phyloP scores from a whole-genome alignment of 768 basidiomycete species.

The Lactifluus volemus region DNA sequence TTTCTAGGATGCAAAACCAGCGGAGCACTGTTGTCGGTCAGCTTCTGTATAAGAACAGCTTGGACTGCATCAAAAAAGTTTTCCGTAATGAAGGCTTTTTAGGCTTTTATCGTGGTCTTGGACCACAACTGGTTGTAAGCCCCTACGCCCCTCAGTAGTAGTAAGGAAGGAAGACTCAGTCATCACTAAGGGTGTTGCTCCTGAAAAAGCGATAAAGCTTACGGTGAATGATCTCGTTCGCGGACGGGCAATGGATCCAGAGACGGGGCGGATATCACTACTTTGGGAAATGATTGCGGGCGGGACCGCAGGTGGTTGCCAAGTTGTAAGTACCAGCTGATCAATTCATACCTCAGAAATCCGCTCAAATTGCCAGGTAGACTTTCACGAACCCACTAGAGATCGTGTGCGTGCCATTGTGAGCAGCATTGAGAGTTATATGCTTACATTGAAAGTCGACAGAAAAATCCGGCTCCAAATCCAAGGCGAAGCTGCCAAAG shows the following conservation, averaged over 20 bases:
- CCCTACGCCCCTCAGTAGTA: background rate
- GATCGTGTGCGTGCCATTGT: constrained; percentile 60
- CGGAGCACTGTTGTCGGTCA: constrained; percentile 95
- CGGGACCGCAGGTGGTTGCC: constrained; percentile 89
- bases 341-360: background rate
- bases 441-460: background rate
- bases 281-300: constrained; percentile 89
- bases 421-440: background rate
- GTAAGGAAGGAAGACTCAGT: background rate
- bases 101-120: constrained; percentile 96
- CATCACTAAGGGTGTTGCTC: constrained; percentile 73
- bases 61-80: constrained; percentile 91
- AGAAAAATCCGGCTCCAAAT: constrained; percentile 92
- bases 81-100: constrained; percentile 87
- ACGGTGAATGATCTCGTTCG: constrained; percentile 94
- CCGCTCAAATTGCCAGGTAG: constrained; percentile 32
- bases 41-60: constrained; percentile 90
- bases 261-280: constrained; percentile 91
- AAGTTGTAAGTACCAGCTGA: constrained; percentile 68
- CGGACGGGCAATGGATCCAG: constrained; percentile 77
- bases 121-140: constrained; percentile 84
- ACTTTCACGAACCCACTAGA: constrained; percentile 96
- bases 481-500: constrained; percentile 91
- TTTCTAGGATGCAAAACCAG: constrained; percentile 88
- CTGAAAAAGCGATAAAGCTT: constrained; percentile 96